Base-by-base conservation (phyloP, 2,329 filamentous ascomycete species). In the Septoria petroselini region DNA sequence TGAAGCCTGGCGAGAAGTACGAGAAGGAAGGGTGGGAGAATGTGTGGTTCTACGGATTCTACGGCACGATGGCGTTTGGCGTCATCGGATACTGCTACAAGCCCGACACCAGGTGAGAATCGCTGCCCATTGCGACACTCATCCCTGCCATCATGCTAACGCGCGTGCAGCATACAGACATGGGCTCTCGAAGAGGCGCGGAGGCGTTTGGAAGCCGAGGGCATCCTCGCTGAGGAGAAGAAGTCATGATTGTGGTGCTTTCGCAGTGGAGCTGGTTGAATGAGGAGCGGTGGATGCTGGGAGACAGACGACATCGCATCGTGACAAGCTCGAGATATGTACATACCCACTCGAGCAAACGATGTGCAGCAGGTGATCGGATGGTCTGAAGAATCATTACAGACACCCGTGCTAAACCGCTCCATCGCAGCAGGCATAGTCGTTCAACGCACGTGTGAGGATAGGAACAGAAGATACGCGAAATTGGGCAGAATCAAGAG, bases 141-240 rank as follows among this genome's bases (percentile, higher is more conserved):
- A 38, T 39, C 12, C 18, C 30, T 25, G 15, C 4, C 17, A 15
- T 53, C 60, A 23, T 55, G 17, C 27, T 38, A n/a, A 41, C 19
- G 12, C 15, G 11, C 39, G 34, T 44, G 29, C 64, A 98, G 93
- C 71, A 96, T 98, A 82, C 93, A 97, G 78, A 97, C 91, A 48
- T 98, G 93, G 93, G 93, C 93, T 57, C 83, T 98, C 35, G 93
- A 98, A 75, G 93, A 98, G 76, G 93, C 93, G 45, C 82, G 93
- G 68, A 82, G 93, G 76, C 82, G 93, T 76, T 83, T 98, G 80
- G 93, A 98, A 76, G 86, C 84, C 53, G 93, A 98, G 77, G 93
- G 93, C 53, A 91, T 97, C 68, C 75, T 97, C 67, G 82, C 87
- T 33, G 73, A 79, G 46, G 60, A 61, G 52, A 61, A 60, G 53